Conservation (phyloP, 2,329 filamentous ascomycete genomes). For the Fusarium hainanense region DNA sequence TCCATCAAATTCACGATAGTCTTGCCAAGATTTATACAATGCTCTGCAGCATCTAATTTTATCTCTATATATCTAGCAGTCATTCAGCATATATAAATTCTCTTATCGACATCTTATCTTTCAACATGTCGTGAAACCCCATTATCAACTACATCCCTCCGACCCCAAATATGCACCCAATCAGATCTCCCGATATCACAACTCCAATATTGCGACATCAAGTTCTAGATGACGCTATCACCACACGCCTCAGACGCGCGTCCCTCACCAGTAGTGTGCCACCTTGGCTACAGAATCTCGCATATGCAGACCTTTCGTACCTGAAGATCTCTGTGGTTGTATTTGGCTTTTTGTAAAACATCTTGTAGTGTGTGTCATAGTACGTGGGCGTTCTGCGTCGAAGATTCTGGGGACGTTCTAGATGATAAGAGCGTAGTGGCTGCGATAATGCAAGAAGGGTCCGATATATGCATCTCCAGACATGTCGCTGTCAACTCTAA, state of each 20-base stretch:
- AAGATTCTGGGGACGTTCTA: neutral
- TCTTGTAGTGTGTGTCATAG: neutral
- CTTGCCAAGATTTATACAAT: neutral
- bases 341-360: neutral
- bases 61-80: too few species aligned
- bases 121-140: conserved; percentile 7
- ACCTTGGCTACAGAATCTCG: conserved; percentile 6
- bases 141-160: neutral
- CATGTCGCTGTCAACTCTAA: neutral
- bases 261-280: neutral
- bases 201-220: neutral
- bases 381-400: neutral
- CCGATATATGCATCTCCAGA: neutral
- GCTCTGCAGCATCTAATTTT: neutral
- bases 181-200: neutral
- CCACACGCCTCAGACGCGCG: neutral
- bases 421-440: neutral
- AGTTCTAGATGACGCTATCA: conserved; percentile 6
- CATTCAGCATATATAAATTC: too few species aligned
- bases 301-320: neutral
- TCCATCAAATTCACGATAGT: fast-evolving
- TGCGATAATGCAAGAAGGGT: conserved; percentile 4
- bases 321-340: neutral
- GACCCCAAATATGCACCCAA: neutral
- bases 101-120: neutral